These are phyloP conservation scores for Fusarium newnesense DNA, from an alignment of 2,329 filamentous ascomycete genomes.

Conservation along the genomic window DNA sequence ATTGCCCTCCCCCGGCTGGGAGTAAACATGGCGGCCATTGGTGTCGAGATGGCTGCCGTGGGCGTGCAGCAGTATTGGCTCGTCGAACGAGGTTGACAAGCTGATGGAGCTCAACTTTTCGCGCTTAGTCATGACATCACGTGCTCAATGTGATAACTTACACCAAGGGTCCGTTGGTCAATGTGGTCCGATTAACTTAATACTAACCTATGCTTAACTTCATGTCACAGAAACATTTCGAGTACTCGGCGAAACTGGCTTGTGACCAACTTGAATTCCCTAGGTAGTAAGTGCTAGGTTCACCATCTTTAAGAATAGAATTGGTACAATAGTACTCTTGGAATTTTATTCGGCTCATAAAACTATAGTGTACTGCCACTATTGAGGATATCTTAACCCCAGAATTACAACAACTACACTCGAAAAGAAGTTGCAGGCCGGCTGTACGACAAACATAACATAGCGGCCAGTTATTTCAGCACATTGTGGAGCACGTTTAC, in stretches of 20 bases:
- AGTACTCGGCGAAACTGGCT: neutral
- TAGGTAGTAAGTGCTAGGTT: neutral
- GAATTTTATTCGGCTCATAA: constrained; percentile 45
- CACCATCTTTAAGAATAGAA: neutral
- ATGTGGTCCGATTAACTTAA: neutral
- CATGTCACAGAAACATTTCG: neutral
- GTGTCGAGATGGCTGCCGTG: constrained; percentile 36
- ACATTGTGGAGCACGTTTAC: constrained; percentile 35
- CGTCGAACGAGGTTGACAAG: constrained; percentile 23
- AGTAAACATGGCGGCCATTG: constrained; percentile 68
- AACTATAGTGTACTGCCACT: constrained; percentile 47
- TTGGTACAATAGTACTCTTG: constrained; percentile 48
- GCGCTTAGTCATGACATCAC: constrained; percentile 50
- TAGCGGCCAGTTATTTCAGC: constrained; percentile 22
- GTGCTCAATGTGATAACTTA: constrained; percentile 27
- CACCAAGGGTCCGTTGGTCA: neutral
- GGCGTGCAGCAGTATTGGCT: constrained; percentile 26
- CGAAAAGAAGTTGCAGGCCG: constrained; percentile 48
- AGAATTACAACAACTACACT: constrained; percentile 47
- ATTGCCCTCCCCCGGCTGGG: constrained; percentile 70
- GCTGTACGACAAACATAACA: constrained; percentile 35
- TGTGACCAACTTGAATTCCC: neutral
- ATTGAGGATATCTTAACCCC: constrained; percentile 55
- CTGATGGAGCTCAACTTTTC: constrained; percentile 46
- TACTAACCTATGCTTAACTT: neutral